Percentiles rank a stretch among this genome's conserved stretches.
These are phyloP conservation scores for Arctium minus DNA, from an alignment of 129 eudicot genomes.

Conservation along the genomic window DNA sequence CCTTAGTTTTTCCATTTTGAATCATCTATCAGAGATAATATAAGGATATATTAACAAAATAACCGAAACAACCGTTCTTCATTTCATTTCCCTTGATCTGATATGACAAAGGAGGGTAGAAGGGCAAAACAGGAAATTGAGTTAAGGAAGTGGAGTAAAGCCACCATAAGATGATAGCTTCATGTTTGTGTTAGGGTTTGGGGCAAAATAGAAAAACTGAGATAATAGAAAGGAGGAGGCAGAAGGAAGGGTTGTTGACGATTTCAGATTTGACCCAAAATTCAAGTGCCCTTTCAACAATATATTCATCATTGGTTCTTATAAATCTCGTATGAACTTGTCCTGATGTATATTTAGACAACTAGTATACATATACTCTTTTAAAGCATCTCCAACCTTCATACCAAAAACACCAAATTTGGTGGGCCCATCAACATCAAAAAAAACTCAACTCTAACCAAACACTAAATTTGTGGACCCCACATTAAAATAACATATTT, in stretches of 20 bases:
- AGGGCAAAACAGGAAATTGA: neutral
- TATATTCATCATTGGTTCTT: neutral
- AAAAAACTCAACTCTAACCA: too few species aligned
- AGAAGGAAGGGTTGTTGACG: conserved; percentile 17
- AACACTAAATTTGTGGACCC: too few species aligned
- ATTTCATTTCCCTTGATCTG: neutral
- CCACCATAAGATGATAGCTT: neutral
- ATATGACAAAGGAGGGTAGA: neutral
- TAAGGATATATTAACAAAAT: too few species aligned
- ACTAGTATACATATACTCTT: too few species aligned
- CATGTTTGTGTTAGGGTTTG: neutral
- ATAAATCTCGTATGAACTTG: neutral
- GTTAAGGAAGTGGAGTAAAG: neutral
- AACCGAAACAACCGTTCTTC: neutral
- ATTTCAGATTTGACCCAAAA: conserved; percentile 6
- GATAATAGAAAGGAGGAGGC: conserved; percentile 15
- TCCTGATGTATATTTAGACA: neutral
- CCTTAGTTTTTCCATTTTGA: too few species aligned
- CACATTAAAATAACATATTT: too few species aligned
- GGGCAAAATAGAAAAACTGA: neutral
- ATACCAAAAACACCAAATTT: too few species aligned
- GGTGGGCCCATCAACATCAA: too few species aligned
- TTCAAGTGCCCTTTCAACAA: conserved; percentile 13
- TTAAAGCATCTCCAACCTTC: too few species aligned
- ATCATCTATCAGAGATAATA: neutral